These are phyloP conservation scores for Agrocybe praecox DNA, from an alignment of 768 basidiomycete genomes.

Conservation along the genomic window DNA sequence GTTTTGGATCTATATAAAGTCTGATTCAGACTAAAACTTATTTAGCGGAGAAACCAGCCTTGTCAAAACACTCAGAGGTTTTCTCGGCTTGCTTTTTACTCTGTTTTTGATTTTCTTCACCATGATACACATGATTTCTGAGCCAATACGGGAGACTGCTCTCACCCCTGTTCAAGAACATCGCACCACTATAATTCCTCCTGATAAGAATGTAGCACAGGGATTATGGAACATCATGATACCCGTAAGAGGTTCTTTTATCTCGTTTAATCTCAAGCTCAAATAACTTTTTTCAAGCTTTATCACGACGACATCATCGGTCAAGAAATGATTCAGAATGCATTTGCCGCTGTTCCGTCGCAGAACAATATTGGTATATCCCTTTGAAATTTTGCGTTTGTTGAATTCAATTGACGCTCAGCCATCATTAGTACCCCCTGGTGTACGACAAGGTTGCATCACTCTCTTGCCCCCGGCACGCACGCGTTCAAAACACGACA, in stretches of 20 bases:
- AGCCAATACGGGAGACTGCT: background rate
- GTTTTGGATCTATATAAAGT: background rate
- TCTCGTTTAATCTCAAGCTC: background rate
- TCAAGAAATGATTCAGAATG: background rate
- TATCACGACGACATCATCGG: background rate
- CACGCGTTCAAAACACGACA: background rate
- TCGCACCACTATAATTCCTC: background rate
- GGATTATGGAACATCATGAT: background rate
- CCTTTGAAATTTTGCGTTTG: background rate
- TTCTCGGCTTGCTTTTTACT: background rate
- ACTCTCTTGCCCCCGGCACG: background rate
- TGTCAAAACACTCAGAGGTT: background rate
- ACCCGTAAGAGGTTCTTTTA: background rate
- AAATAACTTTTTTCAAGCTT: background rate
- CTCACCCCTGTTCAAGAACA: background rate
- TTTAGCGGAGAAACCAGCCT: background rate
- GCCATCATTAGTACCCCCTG: background rate
- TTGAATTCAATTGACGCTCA: background rate
- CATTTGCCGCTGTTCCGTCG: background rate
- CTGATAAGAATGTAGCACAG: background rate
- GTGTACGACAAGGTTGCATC: background rate
- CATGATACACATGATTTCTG: background rate
- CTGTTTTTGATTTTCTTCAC: background rate
- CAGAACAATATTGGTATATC: background rate
- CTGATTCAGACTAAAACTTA: background rate